Conservation (phyloP, 768 basidiomycete species). For the Leccinum broughii region DNA sequence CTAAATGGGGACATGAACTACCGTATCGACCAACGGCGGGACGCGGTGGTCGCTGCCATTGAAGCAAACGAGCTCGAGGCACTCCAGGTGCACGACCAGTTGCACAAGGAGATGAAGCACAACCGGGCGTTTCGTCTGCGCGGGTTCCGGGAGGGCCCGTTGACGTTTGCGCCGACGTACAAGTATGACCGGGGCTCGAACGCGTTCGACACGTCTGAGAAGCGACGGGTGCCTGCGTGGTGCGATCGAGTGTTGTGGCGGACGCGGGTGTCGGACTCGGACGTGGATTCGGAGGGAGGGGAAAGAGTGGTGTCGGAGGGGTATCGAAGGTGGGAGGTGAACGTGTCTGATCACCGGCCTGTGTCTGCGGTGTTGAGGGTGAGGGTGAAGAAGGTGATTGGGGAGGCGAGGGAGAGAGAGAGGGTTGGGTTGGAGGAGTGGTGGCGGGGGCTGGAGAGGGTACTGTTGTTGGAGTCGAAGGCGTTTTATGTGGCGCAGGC, state of each 20-base stretch:
- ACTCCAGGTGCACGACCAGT: slow-evolving; percentile 81
- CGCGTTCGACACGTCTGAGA: slow-evolving; percentile 87
- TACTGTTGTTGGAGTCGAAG: slow-evolving; percentile 32
- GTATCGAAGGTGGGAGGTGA: slow-evolving; percentile 82
- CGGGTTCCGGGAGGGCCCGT: slow-evolving; percentile 76
- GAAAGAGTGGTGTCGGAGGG: slow-evolving; percentile 62
- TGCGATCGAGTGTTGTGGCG: slow-evolving; percentile 93
- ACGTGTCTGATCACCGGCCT: slow-evolving; percentile 89
- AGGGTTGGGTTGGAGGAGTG: slow-evolving; percentile 53
- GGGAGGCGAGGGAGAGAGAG: slow-evolving; percentile 55
- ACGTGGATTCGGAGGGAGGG: slow-evolving; percentile 41
- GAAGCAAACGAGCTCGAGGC: slow-evolving; percentile 61
- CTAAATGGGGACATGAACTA: slow-evolving; percentile 96
- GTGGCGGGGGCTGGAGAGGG: slow-evolving; percentile 46
- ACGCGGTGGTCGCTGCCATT: slow-evolving; percentile 72
- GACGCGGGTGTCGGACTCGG: neutral
- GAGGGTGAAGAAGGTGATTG: slow-evolving; percentile 70
- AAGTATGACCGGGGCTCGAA: slow-evolving; percentile 84
- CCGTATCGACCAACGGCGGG: slow-evolving; percentile 91
- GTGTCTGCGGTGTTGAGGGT: slow-evolving; percentile 78
- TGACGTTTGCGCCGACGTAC: slow-evolving; percentile 89
- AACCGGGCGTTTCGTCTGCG: slow-evolving; percentile 90
- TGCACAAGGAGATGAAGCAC: slow-evolving; percentile 82
- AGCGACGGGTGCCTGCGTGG: slow-evolving; percentile 90
- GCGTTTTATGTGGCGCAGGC: slow-evolving; percentile 37